A percentile compares a stretch with the other conserved stretches of the same genome.
phyloP scores from a whole-genome alignment of 2,329 filamentous ascomycete genomes.

The Aspergillus fijiensis region DNA sequence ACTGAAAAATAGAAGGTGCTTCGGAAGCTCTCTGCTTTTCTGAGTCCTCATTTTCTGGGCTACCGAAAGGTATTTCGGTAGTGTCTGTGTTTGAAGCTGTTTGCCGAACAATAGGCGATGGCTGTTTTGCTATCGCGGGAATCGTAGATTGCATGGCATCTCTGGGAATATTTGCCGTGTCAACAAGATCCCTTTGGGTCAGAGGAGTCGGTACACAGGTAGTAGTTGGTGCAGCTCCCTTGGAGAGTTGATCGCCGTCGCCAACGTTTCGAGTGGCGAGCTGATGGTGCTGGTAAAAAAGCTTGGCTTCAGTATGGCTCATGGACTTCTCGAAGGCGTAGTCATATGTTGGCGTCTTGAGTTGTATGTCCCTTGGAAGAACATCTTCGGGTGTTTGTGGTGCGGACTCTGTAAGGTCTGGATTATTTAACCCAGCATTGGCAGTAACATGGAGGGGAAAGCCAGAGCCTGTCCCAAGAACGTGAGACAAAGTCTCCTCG shows the following conservation, averaged over 20 bases:
- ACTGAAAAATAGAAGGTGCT: slow-evolving; percentile 3
- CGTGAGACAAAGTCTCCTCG: slow-evolving; percentile 5
- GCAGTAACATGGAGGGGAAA: background rate
- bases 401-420: slow-evolving; percentile 8
- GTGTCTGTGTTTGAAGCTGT: background rate
- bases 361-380: slow-evolving; percentile 47
- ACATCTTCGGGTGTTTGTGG: slow-evolving; percentile 23
- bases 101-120: background rate
- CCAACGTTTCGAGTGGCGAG: slow-evolving; percentile 53
- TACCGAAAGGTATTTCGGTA: background rate
- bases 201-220: background rate
- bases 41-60: background rate
- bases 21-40: background rate
- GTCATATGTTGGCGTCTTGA: slow-evolving; percentile 85
- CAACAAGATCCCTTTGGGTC: background rate
- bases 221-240: background rate
- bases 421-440: slow-evolving; percentile 15
- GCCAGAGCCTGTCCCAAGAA: background rate
- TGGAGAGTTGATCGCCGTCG: slow-evolving; percentile 25
- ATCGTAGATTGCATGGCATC: background rate
- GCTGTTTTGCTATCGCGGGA: background rate
- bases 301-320: slow-evolving; percentile 89
- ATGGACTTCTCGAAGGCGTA: slow-evolving; percentile 91
- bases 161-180: background rate
- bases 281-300: slow-evolving; percentile 91